These are phyloP conservation scores for Hypoxylon subgilvum DNA, from an alignment of 495 filamentous ascomycete genomes.

Conservation along the genomic window DNA sequence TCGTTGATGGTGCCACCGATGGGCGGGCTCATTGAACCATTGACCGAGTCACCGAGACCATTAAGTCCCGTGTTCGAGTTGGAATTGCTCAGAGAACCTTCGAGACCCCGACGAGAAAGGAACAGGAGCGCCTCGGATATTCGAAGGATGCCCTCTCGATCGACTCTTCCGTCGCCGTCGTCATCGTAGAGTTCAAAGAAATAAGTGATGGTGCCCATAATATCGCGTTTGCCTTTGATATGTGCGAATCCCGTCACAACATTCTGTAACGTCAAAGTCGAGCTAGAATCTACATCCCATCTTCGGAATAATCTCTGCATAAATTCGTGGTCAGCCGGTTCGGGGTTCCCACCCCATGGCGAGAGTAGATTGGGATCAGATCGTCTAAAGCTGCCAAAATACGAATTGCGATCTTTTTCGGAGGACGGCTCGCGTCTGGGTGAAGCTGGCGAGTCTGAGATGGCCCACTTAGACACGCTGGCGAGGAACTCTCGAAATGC, in stretches of 20 bases:
- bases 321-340: slow-evolving; percentile 95
- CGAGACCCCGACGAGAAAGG: slow-evolving; percentile 85
- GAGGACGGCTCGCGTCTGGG: slow-evolving; percentile 60
- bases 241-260: slow-evolving; percentile 88
- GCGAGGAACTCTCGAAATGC: slow-evolving; percentile 93
- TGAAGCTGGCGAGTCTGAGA: slow-evolving; percentile 71
- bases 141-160: slow-evolving; percentile 91
- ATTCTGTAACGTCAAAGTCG: slow-evolving; percentile 82
- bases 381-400: slow-evolving; percentile 56
- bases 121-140: slow-evolving; percentile 96
- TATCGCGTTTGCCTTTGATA: slow-evolving; percentile 89
- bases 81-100: slow-evolving; percentile 66
- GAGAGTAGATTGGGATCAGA: slow-evolving; percentile 56
- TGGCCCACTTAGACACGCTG: slow-evolving; percentile 86
- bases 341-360: slow-evolving; percentile 75
- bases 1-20: slow-evolving; percentile 65
- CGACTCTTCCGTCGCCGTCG: slow-evolving; percentile 87
- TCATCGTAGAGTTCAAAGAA: slow-evolving; percentile 98
- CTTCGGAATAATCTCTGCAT: slow-evolving; percentile 84
- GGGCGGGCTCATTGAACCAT: slow-evolving; percentile 39
- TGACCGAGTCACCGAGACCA: slow-evolving; percentile 40
- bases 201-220: slow-evolving; percentile 96
- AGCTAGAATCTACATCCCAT: slow-evolving; percentile 80
- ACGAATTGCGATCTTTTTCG: slow-evolving; percentile 58
- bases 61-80: slow-evolving; percentile 46